Evolutionary conservation across 805 yeast genomes (phyloP).

Genomic region (Ogataea angusta): DNA sequence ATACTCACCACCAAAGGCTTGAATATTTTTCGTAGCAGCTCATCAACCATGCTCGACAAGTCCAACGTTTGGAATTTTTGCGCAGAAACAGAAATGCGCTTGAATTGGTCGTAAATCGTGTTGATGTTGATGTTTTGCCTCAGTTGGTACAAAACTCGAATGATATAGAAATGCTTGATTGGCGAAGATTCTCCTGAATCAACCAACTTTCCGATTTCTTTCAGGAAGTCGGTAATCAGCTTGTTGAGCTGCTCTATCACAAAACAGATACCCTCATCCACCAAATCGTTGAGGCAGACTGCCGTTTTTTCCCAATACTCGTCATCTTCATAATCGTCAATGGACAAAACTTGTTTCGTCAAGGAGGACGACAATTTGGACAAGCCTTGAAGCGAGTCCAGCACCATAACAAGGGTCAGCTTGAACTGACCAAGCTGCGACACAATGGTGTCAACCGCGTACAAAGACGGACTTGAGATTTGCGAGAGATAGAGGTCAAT

Average conservation of each 20-base stretch:
- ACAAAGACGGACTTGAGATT: slow-evolving; percentile 15
- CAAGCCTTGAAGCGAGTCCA: slow-evolving; percentile 22
- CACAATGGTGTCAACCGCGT: slow-evolving; percentile 15
- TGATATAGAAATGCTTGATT: slow-evolving; percentile 23
- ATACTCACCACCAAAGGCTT: slow-evolving; percentile 12
- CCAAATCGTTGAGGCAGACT: slow-evolving; percentile 9
- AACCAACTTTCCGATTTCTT: slow-evolving; percentile 8
- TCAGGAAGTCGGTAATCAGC: slow-evolving; percentile 19
- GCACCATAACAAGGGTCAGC: slow-evolving; percentile 8
- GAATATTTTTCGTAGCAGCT: slow-evolving; percentile 14
- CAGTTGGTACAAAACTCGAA: slow-evolving; percentile 26
- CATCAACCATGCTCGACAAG: slow-evolving; percentile 14
- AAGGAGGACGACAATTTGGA: slow-evolving; percentile 19
- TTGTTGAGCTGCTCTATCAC: slow-evolving; percentile 15
- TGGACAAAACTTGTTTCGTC: slow-evolving; percentile 32
- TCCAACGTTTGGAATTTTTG: slow-evolving; percentile 11
- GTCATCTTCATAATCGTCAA: slow-evolving; percentile 35
- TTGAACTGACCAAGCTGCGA: slow-evolving; percentile 21
- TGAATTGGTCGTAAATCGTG: slow-evolving; percentile 14
- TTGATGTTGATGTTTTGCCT: slow-evolving; percentile 22
- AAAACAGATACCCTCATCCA: slow-evolving; percentile 17
- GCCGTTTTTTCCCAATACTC: slow-evolving; percentile 27
- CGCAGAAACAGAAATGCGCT: slow-evolving; percentile 1
- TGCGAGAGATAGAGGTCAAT: slow-evolving; percentile 21
- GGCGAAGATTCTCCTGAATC: slow-evolving; percentile 4